These are phyloP conservation scores for Cryptococcus floricola DNA, from an alignment of 1,284 basidiomycete species.

Conservation along the genomic window DNA sequence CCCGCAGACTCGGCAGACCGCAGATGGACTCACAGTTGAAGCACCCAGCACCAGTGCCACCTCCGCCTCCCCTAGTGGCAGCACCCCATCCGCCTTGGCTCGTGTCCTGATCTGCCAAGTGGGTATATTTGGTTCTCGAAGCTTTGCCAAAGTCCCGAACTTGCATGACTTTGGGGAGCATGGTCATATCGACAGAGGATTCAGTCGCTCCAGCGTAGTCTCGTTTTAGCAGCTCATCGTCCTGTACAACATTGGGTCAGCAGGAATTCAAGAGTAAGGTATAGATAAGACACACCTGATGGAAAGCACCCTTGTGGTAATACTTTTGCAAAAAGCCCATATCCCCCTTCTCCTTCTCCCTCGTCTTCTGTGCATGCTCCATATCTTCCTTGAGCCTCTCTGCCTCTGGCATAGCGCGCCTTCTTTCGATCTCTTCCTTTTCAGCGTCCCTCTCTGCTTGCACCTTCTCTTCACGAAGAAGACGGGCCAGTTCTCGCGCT, in stretches of 20 bases:
- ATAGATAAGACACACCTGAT: conserved; percentile 60
- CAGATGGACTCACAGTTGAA: conserved; percentile 61
- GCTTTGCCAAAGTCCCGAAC: conserved; percentile 82
- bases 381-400: conserved; percentile 85
- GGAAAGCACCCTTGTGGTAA: conserved; percentile 99
- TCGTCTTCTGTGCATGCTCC: conserved; percentile 71
- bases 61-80: conserved; percentile 53
- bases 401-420: conserved; percentile 86
- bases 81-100: conserved; percentile 70
- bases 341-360: conserved; percentile 60
- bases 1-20: neutral
- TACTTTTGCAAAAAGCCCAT: conserved; percentile 96
- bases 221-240: conserved; percentile 80
- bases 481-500: conserved; percentile 80
- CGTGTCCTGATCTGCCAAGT: conserved; percentile 92
- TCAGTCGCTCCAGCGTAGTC: conserved; percentile 88
- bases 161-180: conserved; percentile 93
- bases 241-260: conserved; percentile 52
- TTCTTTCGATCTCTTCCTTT: conserved; percentile 80
- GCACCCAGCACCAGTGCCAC: conserved; percentile 64
- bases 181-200: conserved; percentile 75
- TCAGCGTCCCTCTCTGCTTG: conserved; percentile 73
- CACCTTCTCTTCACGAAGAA: conserved; percentile 86
- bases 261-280: conserved; percentile 1
- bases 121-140: conserved; percentile 68